phyloP scores from a whole-genome alignment of 176 grass and related monocot genomes.

The Calamus simplicifolius region DNA sequence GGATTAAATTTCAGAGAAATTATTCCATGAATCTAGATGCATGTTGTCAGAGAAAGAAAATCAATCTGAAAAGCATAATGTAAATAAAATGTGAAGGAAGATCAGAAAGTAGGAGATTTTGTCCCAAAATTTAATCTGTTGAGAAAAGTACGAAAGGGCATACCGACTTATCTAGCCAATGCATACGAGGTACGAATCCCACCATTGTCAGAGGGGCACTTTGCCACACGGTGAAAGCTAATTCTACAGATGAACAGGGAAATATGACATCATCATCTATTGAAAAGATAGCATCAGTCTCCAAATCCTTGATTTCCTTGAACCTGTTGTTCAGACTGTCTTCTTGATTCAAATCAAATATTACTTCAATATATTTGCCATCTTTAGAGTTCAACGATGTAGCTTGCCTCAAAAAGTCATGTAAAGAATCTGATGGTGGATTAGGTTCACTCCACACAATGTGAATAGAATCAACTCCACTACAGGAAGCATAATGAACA shows the following conservation, averaged over 20 bases:
- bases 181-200: slow-evolving; percentile 45
- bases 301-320: slow-evolving; percentile 9
- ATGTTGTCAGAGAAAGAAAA: no score
- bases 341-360: slow-evolving; percentile 47
- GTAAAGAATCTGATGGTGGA: slow-evolving; percentile 39
- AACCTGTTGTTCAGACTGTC: slow-evolving; percentile 37
- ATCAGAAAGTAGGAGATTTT: background rate
- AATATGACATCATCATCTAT: slow-evolving; percentile 21
- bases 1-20: no score
- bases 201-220: slow-evolving; percentile 21
- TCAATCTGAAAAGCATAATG: no score
- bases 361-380: slow-evolving; percentile 21
- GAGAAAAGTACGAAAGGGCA: background rate
- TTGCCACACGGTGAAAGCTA: slow-evolving; percentile 13
- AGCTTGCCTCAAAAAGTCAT: slow-evolving; percentile 11
- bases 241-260: slow-evolving; percentile 14
- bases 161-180: slow-evolving; percentile 49
- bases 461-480: slow-evolving; percentile 52
- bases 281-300: slow-evolving; percentile 18
- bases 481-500: slow-evolving; percentile 60
- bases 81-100: no score
- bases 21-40: no score
- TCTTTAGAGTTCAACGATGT: slow-evolving; percentile 15
- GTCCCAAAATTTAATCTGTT: background rate
- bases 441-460: slow-evolving; percentile 85